Evolutionary conservation across 495 filamentous ascomycete genomes (phyloP).

Genomic region (Talaromyces stipitatus): DNA sequence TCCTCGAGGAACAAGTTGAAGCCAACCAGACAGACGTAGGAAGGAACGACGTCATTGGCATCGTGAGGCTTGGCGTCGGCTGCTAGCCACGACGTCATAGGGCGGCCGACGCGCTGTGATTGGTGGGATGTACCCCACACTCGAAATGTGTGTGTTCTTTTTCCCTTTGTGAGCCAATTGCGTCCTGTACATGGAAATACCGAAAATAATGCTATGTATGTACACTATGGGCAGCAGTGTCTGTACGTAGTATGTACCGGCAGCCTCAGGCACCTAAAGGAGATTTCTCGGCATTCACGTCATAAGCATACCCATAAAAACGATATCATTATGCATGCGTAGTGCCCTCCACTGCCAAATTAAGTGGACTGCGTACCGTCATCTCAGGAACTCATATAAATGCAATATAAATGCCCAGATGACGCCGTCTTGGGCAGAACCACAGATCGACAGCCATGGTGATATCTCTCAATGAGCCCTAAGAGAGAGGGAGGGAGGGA

Average conservation of each 20-base stretch:
- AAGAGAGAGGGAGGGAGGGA: too few species aligned
- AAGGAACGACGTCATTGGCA: conserved; percentile 3
- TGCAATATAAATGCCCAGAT: too few species aligned
- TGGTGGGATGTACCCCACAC: background rate
- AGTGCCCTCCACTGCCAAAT: too few species aligned
- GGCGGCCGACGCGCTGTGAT: background rate
- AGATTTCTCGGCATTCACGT: background rate
- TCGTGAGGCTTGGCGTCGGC: background rate
- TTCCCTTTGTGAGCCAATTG: background rate
- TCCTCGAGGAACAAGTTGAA: background rate
- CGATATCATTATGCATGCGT: background rate
- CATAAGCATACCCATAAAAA: background rate
- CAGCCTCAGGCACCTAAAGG: background rate
- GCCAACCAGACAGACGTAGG: background rate
- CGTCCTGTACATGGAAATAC: too few species aligned
- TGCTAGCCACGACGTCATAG: conserved; percentile 1
- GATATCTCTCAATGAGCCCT: background rate
- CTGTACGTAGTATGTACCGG: background rate
- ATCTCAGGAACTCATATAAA: too few species aligned
- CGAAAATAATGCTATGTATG: too few species aligned
- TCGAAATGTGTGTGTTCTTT: background rate
- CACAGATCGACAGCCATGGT: too few species aligned
- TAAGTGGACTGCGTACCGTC: too few species aligned
- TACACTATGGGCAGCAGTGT: too few species aligned
- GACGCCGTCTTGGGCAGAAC: too few species aligned